Percentiles rank a stretch among this genome's conserved stretches.
Evolutionary conservation across 2,329 filamentous ascomycete genomes (phyloP).

Genomic region (Trichoderma koningiopsis): DNA sequence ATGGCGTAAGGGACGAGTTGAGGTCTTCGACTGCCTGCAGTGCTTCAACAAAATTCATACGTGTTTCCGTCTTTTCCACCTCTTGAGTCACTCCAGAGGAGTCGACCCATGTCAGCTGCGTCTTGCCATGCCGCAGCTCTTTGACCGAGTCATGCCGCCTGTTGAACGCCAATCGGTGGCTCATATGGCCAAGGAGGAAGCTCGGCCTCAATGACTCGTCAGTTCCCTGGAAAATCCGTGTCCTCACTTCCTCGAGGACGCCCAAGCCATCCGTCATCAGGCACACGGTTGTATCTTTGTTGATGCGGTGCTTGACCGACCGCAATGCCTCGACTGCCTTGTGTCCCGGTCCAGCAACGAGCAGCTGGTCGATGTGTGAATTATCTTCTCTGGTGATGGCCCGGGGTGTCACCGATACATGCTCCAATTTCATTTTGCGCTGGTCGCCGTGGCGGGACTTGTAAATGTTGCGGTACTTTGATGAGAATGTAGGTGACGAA

Average conservation of each 20-base stretch:
- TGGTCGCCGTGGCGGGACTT: conserved; percentile 29
- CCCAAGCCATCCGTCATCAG: conserved; percentile 84
- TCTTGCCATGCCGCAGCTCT: conserved; percentile 40
- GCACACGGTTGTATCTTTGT: conserved; percentile 68
- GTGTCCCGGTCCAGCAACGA: conserved; percentile 64
- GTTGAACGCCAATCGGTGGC: conserved; percentile 49
- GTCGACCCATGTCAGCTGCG: conserved; percentile 35
- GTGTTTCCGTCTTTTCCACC: conserved; percentile 29
- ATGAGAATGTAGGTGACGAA: conserved; percentile 24
- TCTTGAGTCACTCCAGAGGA: conserved; percentile 19
- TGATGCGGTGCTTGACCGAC: conserved; percentile 66
- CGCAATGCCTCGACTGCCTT: conserved; percentile 58
- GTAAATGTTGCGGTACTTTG: conserved; percentile 39
- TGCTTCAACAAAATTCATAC: conserved; percentile 31
- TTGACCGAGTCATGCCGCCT: conserved; percentile 44
- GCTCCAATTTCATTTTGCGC: conserved; percentile 30
- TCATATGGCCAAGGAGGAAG: conserved; percentile 71
- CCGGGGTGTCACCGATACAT: conserved; percentile 28
- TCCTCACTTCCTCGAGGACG: conserved; percentile 75
- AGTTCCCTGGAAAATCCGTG: conserved; percentile 68
- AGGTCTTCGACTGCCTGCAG: conserved; percentile 32
- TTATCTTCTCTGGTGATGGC: conserved; percentile 36
- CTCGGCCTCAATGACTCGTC: conserved; percentile 58
- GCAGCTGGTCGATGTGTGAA: conserved; percentile 67
- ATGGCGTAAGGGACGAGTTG: conserved; percentile 30